Percentiles rank a stretch among this genome's conserved stretches.
Evolutionary conservation across 2,329 filamentous ascomycete genomes (phyloP).

Genomic region (Ramichloridium luteum): DNA sequence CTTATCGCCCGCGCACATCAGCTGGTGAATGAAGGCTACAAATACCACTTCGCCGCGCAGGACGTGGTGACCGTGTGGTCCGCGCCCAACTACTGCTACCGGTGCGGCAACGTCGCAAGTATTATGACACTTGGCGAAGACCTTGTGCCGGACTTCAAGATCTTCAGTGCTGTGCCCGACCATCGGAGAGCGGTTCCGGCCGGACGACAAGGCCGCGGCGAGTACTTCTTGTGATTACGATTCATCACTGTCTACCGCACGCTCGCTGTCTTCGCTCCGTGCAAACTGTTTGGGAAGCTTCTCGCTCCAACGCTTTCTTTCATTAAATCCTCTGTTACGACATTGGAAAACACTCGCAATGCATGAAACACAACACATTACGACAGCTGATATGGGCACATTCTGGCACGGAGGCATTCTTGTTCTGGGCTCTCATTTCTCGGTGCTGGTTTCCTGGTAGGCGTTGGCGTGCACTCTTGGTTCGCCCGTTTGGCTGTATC

Average conservation of each 20-base stretch:
- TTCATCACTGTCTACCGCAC: too few relatives aligned
- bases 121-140: slow-evolving; percentile 86
- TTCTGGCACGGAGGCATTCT: too few relatives aligned
- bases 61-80: slow-evolving; percentile 84
- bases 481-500: too few relatives aligned
- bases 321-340: too few relatives aligned
- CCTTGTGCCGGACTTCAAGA: slow-evolving; percentile 80
- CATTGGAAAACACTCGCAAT: too few relatives aligned
- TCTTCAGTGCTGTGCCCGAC: slow-evolving; percentile 81
- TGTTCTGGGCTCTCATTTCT: too few relatives aligned
- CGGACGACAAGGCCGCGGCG: slow-evolving; percentile 38
- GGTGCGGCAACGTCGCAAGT: slow-evolving; percentile 75
- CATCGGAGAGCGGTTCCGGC: slow-evolving; percentile 69
- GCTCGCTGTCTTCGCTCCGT: background rate
- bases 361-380: too few relatives aligned
- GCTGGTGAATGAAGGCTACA: slow-evolving; percentile 66
- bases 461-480: too few relatives aligned
- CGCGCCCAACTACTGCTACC: slow-evolving; percentile 92
- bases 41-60: slow-evolving; percentile 90
- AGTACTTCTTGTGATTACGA: slow-evolving; percentile 38
- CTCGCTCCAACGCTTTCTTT: too few relatives aligned
- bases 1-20: slow-evolving; percentile 64
- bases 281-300: too few relatives aligned
- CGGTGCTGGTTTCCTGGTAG: too few relatives aligned
- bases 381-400: too few relatives aligned